Conservation (phyloP, 805 yeast species). For the Ogataea pini region DNA sequence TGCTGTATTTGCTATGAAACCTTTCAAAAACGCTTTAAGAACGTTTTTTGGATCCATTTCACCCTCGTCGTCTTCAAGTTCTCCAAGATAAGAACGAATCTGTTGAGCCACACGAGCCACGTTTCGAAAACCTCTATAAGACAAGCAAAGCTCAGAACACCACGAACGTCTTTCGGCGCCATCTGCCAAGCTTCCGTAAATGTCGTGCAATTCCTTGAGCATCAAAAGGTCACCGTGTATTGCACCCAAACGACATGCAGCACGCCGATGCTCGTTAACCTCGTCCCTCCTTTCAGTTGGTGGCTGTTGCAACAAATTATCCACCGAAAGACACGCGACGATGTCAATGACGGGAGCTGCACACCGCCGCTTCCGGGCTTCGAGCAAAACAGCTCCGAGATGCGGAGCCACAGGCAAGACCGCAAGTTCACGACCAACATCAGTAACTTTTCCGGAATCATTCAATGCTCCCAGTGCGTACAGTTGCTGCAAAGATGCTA, state of each 20-base stretch:
- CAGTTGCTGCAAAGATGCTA: conserved; percentile 75
- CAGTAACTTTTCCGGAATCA: conserved; percentile 73
- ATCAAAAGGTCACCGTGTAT: conserved; percentile 81
- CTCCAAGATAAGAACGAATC: conserved; percentile 62
- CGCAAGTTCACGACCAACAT: conserved; percentile 82
- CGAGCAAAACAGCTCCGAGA: conserved; percentile 77
- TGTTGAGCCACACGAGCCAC: conserved; percentile 77
- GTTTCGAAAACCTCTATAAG: conserved; percentile 76
- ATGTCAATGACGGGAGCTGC: conserved; percentile 77
- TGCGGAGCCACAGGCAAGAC: conserved; percentile 91
- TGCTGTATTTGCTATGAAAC: conserved; percentile 87
- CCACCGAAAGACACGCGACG: conserved; percentile 90
- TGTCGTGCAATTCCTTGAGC: conserved; percentile 73
- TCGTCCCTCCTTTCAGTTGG: conserved; percentile 81
- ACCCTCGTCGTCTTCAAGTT: conserved; percentile 33
- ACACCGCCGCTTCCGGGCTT: conserved; percentile 56
- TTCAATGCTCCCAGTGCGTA: conserved; percentile 79
- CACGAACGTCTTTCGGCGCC: conserved; percentile 66
- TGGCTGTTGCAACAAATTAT: conserved; percentile 80
- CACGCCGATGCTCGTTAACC: conserved; percentile 71
- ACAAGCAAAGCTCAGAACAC: conserved; percentile 80
- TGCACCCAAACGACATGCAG: conserved; percentile 68
- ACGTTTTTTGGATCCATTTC: conserved; percentile 56
- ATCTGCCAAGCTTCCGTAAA: conserved; percentile 47
- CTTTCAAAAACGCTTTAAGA: conserved; percentile 77